Evolutionary conservation across 306 rosid species (phyloP), one percentile per base, ranked within the genome.

Genomic region (Prunus padus): DNA sequence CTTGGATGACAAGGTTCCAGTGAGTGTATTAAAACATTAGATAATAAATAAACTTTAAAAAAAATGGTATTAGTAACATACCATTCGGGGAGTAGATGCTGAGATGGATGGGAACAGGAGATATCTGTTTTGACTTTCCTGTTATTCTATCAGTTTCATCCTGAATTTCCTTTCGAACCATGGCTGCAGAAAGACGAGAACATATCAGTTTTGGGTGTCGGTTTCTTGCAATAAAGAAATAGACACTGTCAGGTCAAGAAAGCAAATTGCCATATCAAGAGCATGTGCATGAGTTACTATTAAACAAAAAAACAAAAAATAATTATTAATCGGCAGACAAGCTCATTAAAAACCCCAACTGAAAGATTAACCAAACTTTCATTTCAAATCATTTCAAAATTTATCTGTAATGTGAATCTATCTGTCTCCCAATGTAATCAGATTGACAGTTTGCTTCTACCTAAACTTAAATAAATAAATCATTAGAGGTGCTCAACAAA

Each of bases 21-120:
- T 50, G n/a, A 60, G 14, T 20, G n/a, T 25, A 40, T 59, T 12
- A 19, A 16, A 44, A 16, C 19, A 3, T 1, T 3, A 23, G 1
- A 25, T 8, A 22, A 16, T 11, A 22, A 16, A 25, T 23, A 67
- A 26, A 59, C 49, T 22, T 5, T 6, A 3, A 18, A 61, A 59
- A 40, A 54, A 45, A 16, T 0, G 54, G 71, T 14, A 79, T 55
- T 50, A 47, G 62, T 12, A 73, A 84, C 89, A 50, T 72, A 95
- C 99, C 99, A 54, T 92, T 57, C 50, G 99, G 91, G 67, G 99
- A 95, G 84, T 92, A 92, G 88, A 95, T 95, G 76, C 99, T 95
- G 63, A 95, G 97, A 83, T 95, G 99, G 79, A 95, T 95, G 60
- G 99, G 99, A 80, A 95, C 75, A 75, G 92, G 89, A 80, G 99